Conservation (phyloP, 202 grass and related monocot genomes). For the Setaria italica region DNA sequence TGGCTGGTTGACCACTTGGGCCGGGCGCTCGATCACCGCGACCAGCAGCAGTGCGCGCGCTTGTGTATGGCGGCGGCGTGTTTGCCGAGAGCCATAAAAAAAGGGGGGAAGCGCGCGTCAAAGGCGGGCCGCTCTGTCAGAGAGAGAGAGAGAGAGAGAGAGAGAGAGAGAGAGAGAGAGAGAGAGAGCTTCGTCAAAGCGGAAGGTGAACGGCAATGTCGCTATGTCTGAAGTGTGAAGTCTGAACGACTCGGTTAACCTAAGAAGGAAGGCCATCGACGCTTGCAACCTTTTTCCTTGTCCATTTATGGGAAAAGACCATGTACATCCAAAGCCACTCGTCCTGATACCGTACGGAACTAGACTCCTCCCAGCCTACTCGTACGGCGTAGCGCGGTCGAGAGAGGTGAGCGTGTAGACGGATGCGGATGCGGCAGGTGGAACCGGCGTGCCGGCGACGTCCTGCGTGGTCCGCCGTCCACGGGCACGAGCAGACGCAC, state of each 20-base stretch:
- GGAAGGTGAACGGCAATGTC: neutral
- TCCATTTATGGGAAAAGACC: neutral
- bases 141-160: neutral
- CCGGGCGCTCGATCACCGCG: neutral
- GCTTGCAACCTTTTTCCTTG: neutral
- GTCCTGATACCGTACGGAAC: too few species aligned
- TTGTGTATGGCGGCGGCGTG: conserved; percentile 2
- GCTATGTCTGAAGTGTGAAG: neutral
- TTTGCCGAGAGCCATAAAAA: neutral
- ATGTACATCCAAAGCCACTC: too few species aligned
- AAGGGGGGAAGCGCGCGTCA: neutral
- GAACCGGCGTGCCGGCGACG: too few species aligned
- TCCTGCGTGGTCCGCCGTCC: too few species aligned
- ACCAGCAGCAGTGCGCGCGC: neutral
- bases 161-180: neutral
- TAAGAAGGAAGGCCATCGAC: neutral
- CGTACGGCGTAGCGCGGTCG: too few species aligned
- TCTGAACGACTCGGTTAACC: neutral
- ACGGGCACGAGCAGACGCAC: too few species aligned
- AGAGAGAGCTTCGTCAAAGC: neutral
- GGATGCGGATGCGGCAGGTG: too few species aligned
- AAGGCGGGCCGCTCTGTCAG: neutral
- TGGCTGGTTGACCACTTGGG: neutral
- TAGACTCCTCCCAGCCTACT: too few species aligned
- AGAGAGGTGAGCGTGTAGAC: too few species aligned